Percentiles rank a stretch among this genome's conserved stretches.
These are phyloP conservation scores for Solanum appendiculatum DNA, from an alignment of 257 asterid genomes.

Conservation along the genomic window DNA sequence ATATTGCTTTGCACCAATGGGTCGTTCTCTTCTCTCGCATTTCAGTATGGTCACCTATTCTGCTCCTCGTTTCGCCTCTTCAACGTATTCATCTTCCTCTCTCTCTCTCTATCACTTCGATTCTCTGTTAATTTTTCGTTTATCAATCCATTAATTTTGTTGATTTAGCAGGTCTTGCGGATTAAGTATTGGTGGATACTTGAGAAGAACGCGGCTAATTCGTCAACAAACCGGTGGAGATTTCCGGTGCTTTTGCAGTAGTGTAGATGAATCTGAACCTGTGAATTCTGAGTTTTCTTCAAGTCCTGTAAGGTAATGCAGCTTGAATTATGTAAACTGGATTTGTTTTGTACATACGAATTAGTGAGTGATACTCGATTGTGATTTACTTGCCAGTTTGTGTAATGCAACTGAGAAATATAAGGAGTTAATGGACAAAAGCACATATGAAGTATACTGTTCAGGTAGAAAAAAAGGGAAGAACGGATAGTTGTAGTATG, in stretches of 20 bases:
- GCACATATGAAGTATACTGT: neutral
- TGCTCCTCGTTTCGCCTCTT: conserved; percentile 42
- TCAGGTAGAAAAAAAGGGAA: neutral
- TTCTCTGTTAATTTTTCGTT: neutral
- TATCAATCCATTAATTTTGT: neutral
- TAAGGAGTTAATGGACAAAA: neutral
- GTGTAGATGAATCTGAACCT: conserved; percentile 38
- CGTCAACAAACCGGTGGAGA: conserved; percentile 14
- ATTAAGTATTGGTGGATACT: neutral
- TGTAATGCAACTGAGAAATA: neutral
- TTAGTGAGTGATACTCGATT: neutral
- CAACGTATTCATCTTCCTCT: conserved; percentile 18
- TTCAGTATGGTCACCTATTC: conserved; percentile 40
- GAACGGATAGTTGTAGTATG: neutral
- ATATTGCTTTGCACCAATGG: conserved; percentile 31
- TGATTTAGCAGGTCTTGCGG: conserved; percentile 26
- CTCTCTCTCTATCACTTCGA: neutral
- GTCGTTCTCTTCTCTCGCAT: conserved; percentile 53
- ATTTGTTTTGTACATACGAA: neutral
- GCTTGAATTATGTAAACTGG: neutral
- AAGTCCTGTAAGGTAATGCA: conserved; percentile 39
- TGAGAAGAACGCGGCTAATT: conserved; percentile 19
- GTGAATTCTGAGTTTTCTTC: conserved; percentile 39
- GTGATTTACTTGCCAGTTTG: neutral
- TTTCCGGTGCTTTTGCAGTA: conserved; percentile 48